Percentiles rank a stretch among this genome's conserved stretches.
phyloP scores from a whole-genome alignment of 306 rosid species.

The Crotalaria pallida region DNA sequence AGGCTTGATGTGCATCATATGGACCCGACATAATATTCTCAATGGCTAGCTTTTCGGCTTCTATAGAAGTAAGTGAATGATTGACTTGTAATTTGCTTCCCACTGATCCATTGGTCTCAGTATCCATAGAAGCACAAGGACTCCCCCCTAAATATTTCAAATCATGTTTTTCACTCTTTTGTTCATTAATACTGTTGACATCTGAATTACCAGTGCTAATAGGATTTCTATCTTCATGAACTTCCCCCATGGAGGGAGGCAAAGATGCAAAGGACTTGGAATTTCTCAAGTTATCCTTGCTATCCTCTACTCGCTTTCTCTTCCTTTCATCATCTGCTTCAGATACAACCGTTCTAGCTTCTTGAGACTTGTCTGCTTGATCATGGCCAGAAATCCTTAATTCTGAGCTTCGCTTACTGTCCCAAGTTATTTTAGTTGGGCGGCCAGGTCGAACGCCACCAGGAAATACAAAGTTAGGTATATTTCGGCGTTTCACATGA shows the following conservation, averaged over 20 bases:
- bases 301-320: constrained; percentile 60
- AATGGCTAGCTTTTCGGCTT: constrained; percentile 56
- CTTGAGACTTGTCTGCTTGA: constrained; percentile 41
- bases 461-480: constrained; percentile 79
- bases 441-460: constrained; percentile 66
- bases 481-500: constrained; percentile 70
- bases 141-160: constrained; percentile 35
- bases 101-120: constrained; percentile 35
- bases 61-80: constrained; percentile 42
- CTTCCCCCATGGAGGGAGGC: constrained; percentile 32
- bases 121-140: constrained; percentile 32
- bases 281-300: constrained; percentile 33
- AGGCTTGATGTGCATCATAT: constrained; percentile 40
- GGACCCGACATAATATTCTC: constrained; percentile 58
- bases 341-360: constrained; percentile 32
- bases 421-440: constrained; percentile 64
- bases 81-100: constrained; percentile 26
- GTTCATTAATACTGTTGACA: constrained; percentile 28
- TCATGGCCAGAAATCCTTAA: constrained; percentile 42
- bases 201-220: constrained; percentile 35
- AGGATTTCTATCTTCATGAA: constrained; percentile 42
- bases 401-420: constrained; percentile 51
- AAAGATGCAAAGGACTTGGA: constrained; percentile 29
- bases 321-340: constrained; percentile 53
- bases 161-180: constrained; percentile 35